Conservation (phyloP, 2,329 filamentous ascomycete genomes). For the Cladosporium cucumerinum region DNA sequence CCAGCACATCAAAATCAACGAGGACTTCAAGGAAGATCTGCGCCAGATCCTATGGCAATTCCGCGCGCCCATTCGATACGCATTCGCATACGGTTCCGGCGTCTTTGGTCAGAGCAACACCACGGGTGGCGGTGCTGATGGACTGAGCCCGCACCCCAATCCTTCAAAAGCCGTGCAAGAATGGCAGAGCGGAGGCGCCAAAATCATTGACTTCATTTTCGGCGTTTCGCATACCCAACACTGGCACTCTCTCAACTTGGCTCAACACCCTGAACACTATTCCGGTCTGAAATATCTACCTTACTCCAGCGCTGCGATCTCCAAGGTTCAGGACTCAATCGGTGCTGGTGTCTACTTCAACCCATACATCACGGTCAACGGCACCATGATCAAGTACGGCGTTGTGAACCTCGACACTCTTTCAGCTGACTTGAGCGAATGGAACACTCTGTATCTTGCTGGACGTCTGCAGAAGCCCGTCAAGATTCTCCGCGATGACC, state of each 20-base stretch:
- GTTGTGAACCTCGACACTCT: slow-evolving; percentile 92
- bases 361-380: slow-evolving; percentile 89
- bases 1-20: slow-evolving; percentile 92
- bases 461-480: slow-evolving; percentile 95
- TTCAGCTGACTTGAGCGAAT: slow-evolving; percentile 78
- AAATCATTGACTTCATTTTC: slow-evolving; percentile 99
- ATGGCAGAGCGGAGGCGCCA: slow-evolving; percentile 81
- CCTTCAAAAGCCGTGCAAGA: slow-evolving; percentile 76
- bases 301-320: slow-evolving; percentile 75
- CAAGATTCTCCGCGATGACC: slow-evolving; percentile 93
- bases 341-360: slow-evolving; percentile 98
- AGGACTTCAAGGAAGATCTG: slow-evolving; percentile 89
- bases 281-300: slow-evolving; percentile 72
- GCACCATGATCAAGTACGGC: slow-evolving; percentile 95
- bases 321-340: slow-evolving; percentile 78
- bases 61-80: slow-evolving; percentile 87
- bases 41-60: slow-evolving; percentile 88
- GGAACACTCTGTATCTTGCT: slow-evolving; percentile 95
- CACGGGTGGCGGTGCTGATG: slow-evolving; percentile 39
- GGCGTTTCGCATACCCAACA: slow-evolving; percentile 92
- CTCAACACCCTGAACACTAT: slow-evolving; percentile 88
- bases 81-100: slow-evolving; percentile 94
- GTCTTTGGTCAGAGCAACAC: slow-evolving; percentile 75
- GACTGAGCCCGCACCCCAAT: slow-evolving; percentile 72
- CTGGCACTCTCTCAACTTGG: slow-evolving; percentile 91